Evolutionary conservation across 495 filamentous ascomycete genomes (phyloP), one percentile per base, ranked within the genome.

Genomic region (Tetracladium setigerum): DNA sequence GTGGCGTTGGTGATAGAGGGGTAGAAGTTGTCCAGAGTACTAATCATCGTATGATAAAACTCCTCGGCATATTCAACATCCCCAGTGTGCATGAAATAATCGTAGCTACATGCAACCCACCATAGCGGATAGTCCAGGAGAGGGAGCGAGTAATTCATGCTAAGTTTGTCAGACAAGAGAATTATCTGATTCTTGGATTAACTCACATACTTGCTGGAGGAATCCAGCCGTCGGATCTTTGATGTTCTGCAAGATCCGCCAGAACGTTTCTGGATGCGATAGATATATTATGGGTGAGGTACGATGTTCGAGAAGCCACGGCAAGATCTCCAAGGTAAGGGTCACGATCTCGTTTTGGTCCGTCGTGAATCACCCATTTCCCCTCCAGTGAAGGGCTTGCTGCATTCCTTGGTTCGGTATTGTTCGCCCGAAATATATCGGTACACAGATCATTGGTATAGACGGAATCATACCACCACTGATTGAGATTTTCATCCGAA

Each of bases 301-400:
- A 74, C 1, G 64, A 59, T 7, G 69, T 72, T 17, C 67, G 51
- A 1, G 61, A 58, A 8, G 70, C 50, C 7, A 74, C 68, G 8
- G 66, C 69, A 9, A 74, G 47, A 42, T 74, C 71, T 14, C 71
- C 71, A 34, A 68, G 62, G 49, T 74, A 74, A 15, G 71, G 71
- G 47, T 71, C 67, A 38, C 71, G 53, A 53, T 74, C 69, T 47
- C 71, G 53, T 48, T 74, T 74, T 2, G 71, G 68, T 11, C 71
- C 71, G 47, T 74, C 71, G 30, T 62, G 62, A 11, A 74, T 42
- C 9, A 72, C 67, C 36, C 62, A 53, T 39, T 68, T 71, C 7
- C 65, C 67, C 6, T 65, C 19, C 11, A 74, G 53, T 14, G 60
- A 57, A 4, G 64, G 56, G 24, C 62, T 67, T 5, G 51, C 58